Base-by-base conservation (phyloP, 2,329 filamentous ascomycete species). In the Rutstroemia sp. region DNA sequence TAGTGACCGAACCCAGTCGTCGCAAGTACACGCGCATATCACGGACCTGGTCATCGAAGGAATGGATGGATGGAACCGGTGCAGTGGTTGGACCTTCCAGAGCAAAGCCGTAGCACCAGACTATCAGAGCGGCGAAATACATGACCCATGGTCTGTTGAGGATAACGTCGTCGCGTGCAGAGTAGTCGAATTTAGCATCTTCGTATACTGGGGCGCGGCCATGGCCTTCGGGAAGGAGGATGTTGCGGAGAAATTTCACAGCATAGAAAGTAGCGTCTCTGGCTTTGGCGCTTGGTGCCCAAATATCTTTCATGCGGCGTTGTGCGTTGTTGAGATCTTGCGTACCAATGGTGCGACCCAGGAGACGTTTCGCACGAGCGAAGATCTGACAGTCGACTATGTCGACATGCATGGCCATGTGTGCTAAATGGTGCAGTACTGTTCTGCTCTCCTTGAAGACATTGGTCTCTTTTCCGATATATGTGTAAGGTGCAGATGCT, bases 371-470 rank as follows among this genome's bases (percentile, higher is more conserved):
- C 1, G 92, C 90, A 8, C 92, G 86, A 5, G 92, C 94, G 70
- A 94, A 96, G 62, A 97, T 95, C 72, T 97, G 92, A 66, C 91
- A 92, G 70, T 97, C 92, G n/a, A 95, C 89, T 54, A 97, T 90
- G 68, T 97, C 92, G 23, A 95, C 91, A 68, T 97, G 91, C 81
- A 96, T 96, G 3, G 91, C 90, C 89, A 99, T 96, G 71, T 97
- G 94, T 0, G 94, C 94, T 12, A 99, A 77, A 65, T 95, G 90
- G 68, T 97, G 92, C 46, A 97, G 76, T 27, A 96, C 92, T 2
- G 88, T 95, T 19, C 90, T 83, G 60, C 87, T 91, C 69, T 96
- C 90, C 64, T 94, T 92, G 30, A 95, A 85, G 14, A 81, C 73
- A 56, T 78, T 81, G 58, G 83, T 78, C 64, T 86, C 86, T 65